A percentile compares a stretch with the other conserved stretches of the same genome.
phyloP scores from a whole-genome alignment of 2,329 filamentous ascomycete genomes.

The Penicillium nordicum region DNA sequence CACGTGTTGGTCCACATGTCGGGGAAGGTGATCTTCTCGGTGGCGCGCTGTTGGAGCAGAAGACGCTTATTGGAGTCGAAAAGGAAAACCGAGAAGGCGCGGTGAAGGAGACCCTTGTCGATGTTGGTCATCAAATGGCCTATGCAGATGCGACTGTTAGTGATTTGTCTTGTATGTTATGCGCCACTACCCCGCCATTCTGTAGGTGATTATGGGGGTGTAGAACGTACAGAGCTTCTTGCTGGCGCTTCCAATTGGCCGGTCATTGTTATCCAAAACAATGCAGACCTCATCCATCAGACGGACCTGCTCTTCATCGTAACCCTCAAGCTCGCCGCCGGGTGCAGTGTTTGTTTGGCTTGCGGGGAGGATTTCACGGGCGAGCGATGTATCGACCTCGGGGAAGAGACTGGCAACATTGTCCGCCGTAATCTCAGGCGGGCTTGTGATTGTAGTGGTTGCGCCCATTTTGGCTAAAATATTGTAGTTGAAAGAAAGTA shows the following conservation, averaged over 20 bases:
- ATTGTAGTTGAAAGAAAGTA: not conserved
- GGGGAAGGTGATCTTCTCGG: slow-evolving; percentile 98
- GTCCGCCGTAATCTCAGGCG: slow-evolving; percentile 72
- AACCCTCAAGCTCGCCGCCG: slow-evolving; percentile 75
- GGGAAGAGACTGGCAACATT: slow-evolving; percentile 86
- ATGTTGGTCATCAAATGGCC: slow-evolving; percentile 99
- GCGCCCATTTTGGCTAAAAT: slow-evolving; percentile 37
- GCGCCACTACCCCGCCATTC: slow-evolving; percentile 9
- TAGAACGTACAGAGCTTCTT: slow-evolving; percentile 84
- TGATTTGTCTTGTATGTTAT: slow-evolving; percentile 1
- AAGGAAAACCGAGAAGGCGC: slow-evolving; percentile 95
- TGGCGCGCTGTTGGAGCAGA: slow-evolving; percentile 89
- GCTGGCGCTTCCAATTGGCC: slow-evolving; percentile 90
- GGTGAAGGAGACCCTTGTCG: slow-evolving; percentile 89
- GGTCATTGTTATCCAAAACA: slow-evolving; percentile 86
- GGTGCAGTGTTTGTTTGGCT: slow-evolving; percentile 32
- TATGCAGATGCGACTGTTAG: slow-evolving; percentile 38
- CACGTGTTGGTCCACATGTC: slow-evolving; percentile 99
- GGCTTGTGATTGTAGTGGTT: slow-evolving; percentile 48
- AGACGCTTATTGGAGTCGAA: slow-evolving; percentile 92
- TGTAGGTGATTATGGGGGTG: not conserved
- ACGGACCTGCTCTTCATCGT: slow-evolving; percentile 96
- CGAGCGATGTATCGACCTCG: slow-evolving; percentile 65
- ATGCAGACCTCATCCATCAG: slow-evolving; percentile 99
- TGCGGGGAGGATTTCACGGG: slow-evolving; percentile 50